Evolutionary conservation across 192 early-diverging fungal genomes (phyloP), one percentile per base, ranked within the genome.

Genomic region (Chytriomyces hyalinus): DNA sequence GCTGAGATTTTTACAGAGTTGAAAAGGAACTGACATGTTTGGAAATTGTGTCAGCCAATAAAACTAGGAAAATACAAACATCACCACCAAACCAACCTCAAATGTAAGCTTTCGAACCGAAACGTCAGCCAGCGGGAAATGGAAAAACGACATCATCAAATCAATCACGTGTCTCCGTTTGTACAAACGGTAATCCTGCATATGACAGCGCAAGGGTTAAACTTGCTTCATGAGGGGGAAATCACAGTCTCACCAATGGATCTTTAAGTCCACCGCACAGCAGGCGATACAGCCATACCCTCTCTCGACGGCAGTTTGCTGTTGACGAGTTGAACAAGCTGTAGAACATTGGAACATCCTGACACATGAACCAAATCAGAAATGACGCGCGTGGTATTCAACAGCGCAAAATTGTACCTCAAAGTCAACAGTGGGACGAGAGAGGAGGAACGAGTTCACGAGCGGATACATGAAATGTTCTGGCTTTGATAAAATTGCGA

Each of bases 311-410:
- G 77, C 83, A 86, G 26, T 87, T 83, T 0, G 85, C 82, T 4
- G 91, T 85, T 0, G 88, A 82, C 9, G 93, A 92, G 75, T 91
- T 89, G 73, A 96, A 93, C 70, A 96, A 73, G 45, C 80, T 86
- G 62, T 94, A 92, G 77, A 95, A 95, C 87, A 96, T 88, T 5
- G 94, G 94, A 11, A 95, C 84, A 84, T 96, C 93, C 84, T 89
- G 72, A 62, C 60, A 22, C 3, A 11, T 13, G 43, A 11, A 80
- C n/a, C 47, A 61, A 62, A 51, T 73, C 51, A 64, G 17, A 50
- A 36, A 15, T 46, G 61, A 43, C 6, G 47, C 5, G 11, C 50
- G 7, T 15, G 49, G 67, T 73, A 44, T 15, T 59, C 11, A 6
- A 26, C 26, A 51, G 13, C 7, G 48, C 13, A 11, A 46, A 67